Evolutionary conservation across 2,329 filamentous ascomycete species (phyloP).

Genomic region (Fusarium verticillioides): DNA sequence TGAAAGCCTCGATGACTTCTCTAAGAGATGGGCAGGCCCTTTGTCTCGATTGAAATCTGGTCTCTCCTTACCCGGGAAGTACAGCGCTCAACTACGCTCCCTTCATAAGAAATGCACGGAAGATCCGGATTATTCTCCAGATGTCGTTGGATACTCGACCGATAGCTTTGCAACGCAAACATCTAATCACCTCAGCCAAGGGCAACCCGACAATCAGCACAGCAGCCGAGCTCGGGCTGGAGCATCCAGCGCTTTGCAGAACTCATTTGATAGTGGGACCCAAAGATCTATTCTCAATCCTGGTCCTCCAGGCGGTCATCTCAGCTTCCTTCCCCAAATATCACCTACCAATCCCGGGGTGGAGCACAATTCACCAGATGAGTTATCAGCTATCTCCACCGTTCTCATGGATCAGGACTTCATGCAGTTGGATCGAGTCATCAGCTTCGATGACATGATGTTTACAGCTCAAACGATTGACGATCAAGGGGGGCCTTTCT

Average conservation of each 20-base stretch:
- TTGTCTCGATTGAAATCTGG: neutral
- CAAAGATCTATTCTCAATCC: neutral
- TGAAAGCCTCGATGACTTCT: constrained; percentile 46
- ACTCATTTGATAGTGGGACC: neutral
- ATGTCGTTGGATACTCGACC: constrained; percentile 31
- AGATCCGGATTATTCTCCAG: constrained; percentile 1
- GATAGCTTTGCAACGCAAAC: neutral
- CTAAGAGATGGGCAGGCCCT: constrained; percentile 43
- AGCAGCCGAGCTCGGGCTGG: accelerated
- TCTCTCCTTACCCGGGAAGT: constrained; percentile 14
- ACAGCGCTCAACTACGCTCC: constrained; percentile 10
- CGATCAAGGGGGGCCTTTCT: constrained; percentile 8
- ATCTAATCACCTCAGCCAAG: neutral
- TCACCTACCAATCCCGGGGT: constrained; percentile 5
- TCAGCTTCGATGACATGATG: constrained; percentile 52
- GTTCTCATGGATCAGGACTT: constrained; percentile 48
- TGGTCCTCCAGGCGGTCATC: neutral
- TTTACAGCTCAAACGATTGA: constrained; percentile 41
- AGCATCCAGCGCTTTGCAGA: accelerated
- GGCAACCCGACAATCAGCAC: accelerated
- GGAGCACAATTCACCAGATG: constrained; percentile 35
- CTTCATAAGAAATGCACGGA: constrained; percentile 14
- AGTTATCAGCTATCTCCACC: constrained; percentile 47
- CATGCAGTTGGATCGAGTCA: constrained; percentile 49
- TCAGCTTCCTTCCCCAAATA: constrained; percentile 19